Conservation (phyloP, 495 filamentous ascomycete genomes). For the Annulohypoxylon bovei region DNA sequence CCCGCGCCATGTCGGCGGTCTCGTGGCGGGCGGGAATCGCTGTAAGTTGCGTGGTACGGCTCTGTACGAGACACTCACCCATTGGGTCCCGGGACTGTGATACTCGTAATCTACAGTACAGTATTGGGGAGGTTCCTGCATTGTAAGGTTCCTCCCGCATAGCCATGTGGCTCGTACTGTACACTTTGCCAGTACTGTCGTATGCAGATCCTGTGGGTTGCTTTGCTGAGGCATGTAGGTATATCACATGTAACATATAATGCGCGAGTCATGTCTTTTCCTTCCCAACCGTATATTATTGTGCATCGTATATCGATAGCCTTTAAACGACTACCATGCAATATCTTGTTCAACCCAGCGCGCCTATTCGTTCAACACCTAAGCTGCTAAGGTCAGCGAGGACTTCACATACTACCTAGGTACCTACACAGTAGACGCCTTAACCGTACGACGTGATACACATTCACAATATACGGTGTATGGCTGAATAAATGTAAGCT, state of each 20-base stretch:
- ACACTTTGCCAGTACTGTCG: constrained; percentile 6
- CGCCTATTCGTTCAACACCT: constrained; percentile 18
- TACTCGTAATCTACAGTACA: constrained; percentile 6
- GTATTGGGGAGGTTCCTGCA: constrained; percentile 35
- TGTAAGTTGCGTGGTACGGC: constrained; percentile 18
- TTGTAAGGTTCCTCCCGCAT: constrained; percentile 36
- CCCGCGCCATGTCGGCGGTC: constrained; percentile 19
- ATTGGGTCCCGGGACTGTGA: constrained; percentile 18
- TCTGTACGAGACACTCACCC: background rate
- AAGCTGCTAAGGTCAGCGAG: background rate
- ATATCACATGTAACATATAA: background rate
- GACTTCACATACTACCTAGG: background rate
- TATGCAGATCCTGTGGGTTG: constrained; percentile 10
- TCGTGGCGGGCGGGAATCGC: constrained; percentile 22
- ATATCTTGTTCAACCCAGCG: constrained; percentile 2
- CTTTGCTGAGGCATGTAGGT: background rate
- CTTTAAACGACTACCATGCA: background rate
- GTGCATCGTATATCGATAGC: background rate
- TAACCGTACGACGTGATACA: constrained; percentile 13
- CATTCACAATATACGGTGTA: background rate
- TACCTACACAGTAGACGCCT: constrained; percentile 10
- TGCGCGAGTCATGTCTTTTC: background rate
- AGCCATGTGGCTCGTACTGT: constrained; percentile 32
- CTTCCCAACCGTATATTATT: background rate
- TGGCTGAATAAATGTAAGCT: constrained; percentile 23